Conservation (phyloP, 352 stramenopile species). For the Globisporangium polare region DNA sequence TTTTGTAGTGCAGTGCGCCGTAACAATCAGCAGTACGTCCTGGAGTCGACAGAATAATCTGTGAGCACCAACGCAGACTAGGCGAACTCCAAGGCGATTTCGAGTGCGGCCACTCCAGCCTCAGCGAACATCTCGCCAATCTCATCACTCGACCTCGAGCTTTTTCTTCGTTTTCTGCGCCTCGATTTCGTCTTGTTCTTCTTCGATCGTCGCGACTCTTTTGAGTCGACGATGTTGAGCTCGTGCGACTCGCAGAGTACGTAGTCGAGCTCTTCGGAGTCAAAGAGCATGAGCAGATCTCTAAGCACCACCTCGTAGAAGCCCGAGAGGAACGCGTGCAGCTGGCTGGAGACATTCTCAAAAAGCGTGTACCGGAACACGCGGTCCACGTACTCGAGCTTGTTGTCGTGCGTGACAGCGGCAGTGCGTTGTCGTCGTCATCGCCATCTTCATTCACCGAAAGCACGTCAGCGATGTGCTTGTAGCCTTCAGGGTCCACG, state of each 20-base stretch:
- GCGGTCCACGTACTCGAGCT: not conserved
- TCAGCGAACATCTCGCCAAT: not conserved
- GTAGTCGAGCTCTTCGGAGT: not conserved
- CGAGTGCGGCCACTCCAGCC: not conserved
- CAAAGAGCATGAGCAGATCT: constrained; percentile 3
- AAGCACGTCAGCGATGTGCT: constrained; percentile 19
- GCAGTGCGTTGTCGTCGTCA: not conserved
- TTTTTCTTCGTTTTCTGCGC: not conserved
- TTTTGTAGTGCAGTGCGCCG: constrained; percentile 1
- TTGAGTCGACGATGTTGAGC: not conserved
- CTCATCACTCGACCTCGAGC: not conserved
- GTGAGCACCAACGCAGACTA: too few relatives aligned
- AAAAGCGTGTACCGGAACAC: not conserved
- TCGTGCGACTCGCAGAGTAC: not conserved
- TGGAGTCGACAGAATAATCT: too few relatives aligned
- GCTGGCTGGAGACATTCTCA: not conserved
- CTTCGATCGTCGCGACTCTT: not conserved
- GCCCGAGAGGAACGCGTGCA: not conserved
- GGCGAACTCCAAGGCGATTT: not conserved
- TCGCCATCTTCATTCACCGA: constrained; percentile 14
- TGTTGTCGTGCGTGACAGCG: not conserved
- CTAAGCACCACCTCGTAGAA: not conserved
- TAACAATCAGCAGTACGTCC: too few relatives aligned
- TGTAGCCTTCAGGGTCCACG: constrained; percentile 22
- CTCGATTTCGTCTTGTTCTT: not conserved